Conservation (phyloP, 495 filamentous ascomycete species). For the Tuber umbilicatum region DNA sequence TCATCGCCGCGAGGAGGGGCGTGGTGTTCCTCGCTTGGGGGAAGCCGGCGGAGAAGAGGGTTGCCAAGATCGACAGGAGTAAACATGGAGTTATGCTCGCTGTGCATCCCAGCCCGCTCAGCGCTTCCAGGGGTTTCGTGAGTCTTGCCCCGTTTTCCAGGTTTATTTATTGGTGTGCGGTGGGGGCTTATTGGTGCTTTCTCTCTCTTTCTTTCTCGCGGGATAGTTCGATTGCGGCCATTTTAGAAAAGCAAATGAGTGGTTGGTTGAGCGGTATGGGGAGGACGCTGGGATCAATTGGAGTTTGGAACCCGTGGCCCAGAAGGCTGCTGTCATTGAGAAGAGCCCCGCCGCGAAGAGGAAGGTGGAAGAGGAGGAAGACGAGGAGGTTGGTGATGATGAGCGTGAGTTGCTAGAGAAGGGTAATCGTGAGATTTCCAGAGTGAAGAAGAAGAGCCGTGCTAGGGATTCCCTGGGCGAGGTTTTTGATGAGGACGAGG, state of each 20-base stretch:
- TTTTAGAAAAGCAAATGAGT: conserved; percentile 83
- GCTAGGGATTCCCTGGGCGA: conserved; percentile 9
- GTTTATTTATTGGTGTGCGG: not conserved
- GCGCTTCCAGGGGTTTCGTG: conserved; percentile 68
- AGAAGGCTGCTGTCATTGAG: conserved; percentile 40
- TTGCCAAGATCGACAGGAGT: conserved; percentile 59
- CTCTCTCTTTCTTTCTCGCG: not conserved
- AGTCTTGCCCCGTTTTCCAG: conserved; percentile 27
- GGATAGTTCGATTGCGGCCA: conserved; percentile 71
- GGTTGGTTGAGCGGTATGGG: conserved; percentile 73
- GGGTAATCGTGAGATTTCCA: not conserved
- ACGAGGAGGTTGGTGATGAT: not conserved
- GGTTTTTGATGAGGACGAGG: conserved; percentile 33
- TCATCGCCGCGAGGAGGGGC: conserved; percentile 70
- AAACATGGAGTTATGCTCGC: conserved; percentile 74
- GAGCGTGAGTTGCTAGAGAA: conserved; percentile 5
- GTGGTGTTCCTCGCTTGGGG: conserved; percentile 97
- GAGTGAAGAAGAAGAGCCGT: conserved; percentile 9
- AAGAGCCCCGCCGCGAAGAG: not conserved
- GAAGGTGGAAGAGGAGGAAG: conserved; percentile 2
- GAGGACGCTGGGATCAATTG: conserved; percentile 75
- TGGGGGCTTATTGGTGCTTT: not conserved
- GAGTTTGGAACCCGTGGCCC: conserved; percentile 50
- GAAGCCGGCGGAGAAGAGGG: conserved; percentile 65
- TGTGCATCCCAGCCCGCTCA: conserved; percentile 86